Base-by-base conservation (phyloP, 2,329 filamentous ascomycete species). In the Cordyceps militaris region DNA sequence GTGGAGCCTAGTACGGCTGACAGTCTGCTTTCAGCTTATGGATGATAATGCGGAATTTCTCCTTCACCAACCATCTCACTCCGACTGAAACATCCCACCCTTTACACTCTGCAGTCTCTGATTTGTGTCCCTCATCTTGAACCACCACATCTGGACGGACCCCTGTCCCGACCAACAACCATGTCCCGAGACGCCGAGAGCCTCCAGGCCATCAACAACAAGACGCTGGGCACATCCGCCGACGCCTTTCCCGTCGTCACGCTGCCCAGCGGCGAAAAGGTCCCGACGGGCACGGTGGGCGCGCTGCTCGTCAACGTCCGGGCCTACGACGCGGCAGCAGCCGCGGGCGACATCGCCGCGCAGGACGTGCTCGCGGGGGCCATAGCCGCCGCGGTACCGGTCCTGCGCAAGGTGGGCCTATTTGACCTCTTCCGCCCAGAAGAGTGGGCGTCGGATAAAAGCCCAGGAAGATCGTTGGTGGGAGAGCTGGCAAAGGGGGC, bases 211-310 rank as follows among this genome's bases (percentile, higher is more conserved):
- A 59, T 61, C 47, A 61, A 61, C 52, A 61, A 59, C 56, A 50
- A 48, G 34, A 60, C 60, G 16, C 26, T 61, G 11, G 58, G 58
- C 23, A 58, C 51, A 10, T 32, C 32, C 2, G 55, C 59, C 26
- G 34, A 40, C 34, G 46, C 60, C 4, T 61, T 61, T 21, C 60
- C 60, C 19, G 46, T 61, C 38, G 60, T 60, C 4, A 58, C 54
- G n/a, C 60, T 61, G 5, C 59, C 58, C 14, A 57, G 52, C 48
- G 59, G 60, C 52, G 48, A 61, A 5, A 56, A 51, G 32, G 24
- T 61, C 5, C 60, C 59, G 13, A 61, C 60, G 2, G 60, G 60
- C 30, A 60, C 60, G 1, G 60, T 61, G 26, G 59, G 60, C 14
- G 60, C 60, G 10, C 30, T 61, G 10, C 36, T 60, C 26, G 56